Conservation (phyloP, 176 grass and related monocot genomes). For the Paspalum notatum region DNA sequence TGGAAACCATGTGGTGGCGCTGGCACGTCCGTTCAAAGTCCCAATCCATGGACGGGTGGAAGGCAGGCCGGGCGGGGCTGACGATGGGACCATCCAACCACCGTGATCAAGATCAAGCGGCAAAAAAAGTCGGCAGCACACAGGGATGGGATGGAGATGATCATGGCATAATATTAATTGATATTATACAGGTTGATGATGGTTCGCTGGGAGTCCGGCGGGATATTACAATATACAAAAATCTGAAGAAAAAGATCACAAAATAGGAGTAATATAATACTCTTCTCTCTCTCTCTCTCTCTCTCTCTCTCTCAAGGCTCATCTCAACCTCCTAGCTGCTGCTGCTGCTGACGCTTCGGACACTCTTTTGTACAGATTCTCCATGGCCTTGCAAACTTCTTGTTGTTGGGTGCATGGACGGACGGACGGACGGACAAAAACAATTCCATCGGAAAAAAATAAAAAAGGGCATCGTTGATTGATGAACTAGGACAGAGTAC, state of each 20-base stretch:
- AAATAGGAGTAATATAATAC: too few relatives aligned
- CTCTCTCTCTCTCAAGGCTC: conserved; percentile 23
- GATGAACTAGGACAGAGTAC: conserved; percentile 53
- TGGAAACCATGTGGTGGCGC: too few relatives aligned
- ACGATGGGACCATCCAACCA: conserved; percentile 35
- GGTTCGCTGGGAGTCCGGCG: conserved; percentile 34
- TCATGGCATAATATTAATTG: conserved; percentile 15
- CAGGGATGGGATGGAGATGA: neutral
- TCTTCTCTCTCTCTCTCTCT: too few relatives aligned
- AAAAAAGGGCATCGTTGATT: conserved; percentile 48
- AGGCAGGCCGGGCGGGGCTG: too few relatives aligned
- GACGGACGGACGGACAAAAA: conserved; percentile 48
- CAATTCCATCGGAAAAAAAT: conserved; percentile 60
- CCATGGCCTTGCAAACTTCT: conserved; percentile 59
- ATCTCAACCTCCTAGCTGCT: conserved; percentile 32
- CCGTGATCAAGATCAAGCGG: conserved; percentile 1
- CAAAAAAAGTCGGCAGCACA: too few relatives aligned
- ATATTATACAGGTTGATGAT: conserved; percentile 54
- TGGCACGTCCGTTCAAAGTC: too few relatives aligned
- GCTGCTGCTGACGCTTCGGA: neutral
- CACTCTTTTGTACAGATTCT: conserved; percentile 70
- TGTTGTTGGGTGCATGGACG: conserved; percentile 63
- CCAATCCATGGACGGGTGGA: too few relatives aligned
- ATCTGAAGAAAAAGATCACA: neutral
- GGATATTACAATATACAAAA: conserved; percentile 56